Base-by-base conservation (phyloP, 768 basidiomycete species). In the Lactifluus volemus region DNA sequence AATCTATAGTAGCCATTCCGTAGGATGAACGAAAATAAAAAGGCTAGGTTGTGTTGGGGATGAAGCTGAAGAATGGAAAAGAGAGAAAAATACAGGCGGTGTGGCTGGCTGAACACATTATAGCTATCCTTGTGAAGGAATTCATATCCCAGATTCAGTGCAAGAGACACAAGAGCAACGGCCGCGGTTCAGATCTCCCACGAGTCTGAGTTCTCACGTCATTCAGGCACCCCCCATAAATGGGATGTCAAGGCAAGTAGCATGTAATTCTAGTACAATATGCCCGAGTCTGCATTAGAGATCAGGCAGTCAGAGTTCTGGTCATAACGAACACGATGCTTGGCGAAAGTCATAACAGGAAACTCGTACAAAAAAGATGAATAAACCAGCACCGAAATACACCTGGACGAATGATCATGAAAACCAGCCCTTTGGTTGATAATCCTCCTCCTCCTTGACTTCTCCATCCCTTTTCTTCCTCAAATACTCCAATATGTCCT, bases 391-490 rank as follows among this genome's bases (percentile, higher is more conserved):
- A 34, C 32, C 10, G 44, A 17, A 4, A 44, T 44, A 44, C 7
- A 44, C 41, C 17, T n/a, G 14, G 41, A 42, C 4, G 6, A 42
- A 10, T 32, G 11, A 5, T 67, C 63, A 83, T 48, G 73, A 73
- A 62, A 83, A 82, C 81, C 81, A 84, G 17, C 84, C 84, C 58
- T 75, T 81, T 1, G 83, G 79, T 63, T 76, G 72, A 34, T 78
- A 61, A 5, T 76, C 71, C 12, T 76, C 74, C 36, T 81, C 79
- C 3, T 75, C 78, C 59, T 75, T 70, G 30, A 70, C 53, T 66
- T 88, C 85, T 0, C 87, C 87, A 63, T 90, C 89, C 57, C 88
- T 74, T 59, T 75, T 79, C 73, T 81, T 81, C 67, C 88, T 74
- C 58, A 91, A 63, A 30, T 72, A 75, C 64, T 91, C 89, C 68